Base-by-base conservation (phyloP, 73 alveolate species). In the Urostyla sp. region DNA sequence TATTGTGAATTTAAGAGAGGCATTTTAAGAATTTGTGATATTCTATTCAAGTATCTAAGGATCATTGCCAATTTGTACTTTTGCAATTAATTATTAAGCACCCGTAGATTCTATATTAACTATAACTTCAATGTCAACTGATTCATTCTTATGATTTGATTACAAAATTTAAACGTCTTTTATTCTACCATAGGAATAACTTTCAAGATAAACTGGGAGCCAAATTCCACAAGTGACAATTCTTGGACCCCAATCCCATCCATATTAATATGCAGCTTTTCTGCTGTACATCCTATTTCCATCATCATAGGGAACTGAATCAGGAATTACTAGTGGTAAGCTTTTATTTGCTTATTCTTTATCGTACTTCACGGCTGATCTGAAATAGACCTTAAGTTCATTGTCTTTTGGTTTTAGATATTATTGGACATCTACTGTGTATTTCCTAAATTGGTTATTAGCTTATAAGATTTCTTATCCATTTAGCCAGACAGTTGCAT, bases 171-270 rank as follows among this genome's bases (percentile, higher is more conserved):
- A 40, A 16, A 40, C 52, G 20, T 40, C 52, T 40, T 16, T 40
- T n/a, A 40, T 40, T 16, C 52, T 40, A 40, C 20, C 52, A 10
- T 40, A 16, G 52, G 52, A 40, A 40, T 40, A 40, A 11, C 52
- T 16, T 40, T 16, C 16, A 10, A 40, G 52, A 40, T 40, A 40
- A n/a, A 84, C 85, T 24, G 80, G 88, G 50, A 81, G 80, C 94
- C 94, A 87, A 16, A 87, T 81, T 23, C 94, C 94, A 67, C 77
- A 51, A 21, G 94, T 87, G 0, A 87, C 94, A 1, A 87, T 46
- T 34, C 94, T 67, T 6, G 94, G 94, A 27, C 94, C 94, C 94
- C 94, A 87, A 72, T 87, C 94, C 94, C 94, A 87, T 5, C 94
- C 94, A 49, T 87, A 87, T 18, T 87, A 67, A 72, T 87, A 87